phyloP scores from a whole-genome alignment of 2,329 filamentous ascomycete genomes.

The Sporothrix curviconia region DNA sequence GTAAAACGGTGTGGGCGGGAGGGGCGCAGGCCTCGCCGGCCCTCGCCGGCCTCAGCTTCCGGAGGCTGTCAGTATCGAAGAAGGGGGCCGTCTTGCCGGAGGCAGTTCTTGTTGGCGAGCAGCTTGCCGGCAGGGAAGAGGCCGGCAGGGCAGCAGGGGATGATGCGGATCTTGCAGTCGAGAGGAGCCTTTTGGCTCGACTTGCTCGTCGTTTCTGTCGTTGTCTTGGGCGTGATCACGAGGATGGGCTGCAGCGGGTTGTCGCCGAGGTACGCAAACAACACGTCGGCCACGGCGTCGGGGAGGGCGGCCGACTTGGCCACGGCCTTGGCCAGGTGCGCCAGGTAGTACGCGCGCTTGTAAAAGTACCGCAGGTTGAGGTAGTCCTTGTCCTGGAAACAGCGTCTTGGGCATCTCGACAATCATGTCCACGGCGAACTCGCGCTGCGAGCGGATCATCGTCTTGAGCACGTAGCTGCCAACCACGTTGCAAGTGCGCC shows the following conservation, averaged over 20 bases:
- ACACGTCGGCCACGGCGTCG: conserved; percentile 48
- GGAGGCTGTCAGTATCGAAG: conserved; percentile 26
- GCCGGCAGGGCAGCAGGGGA: conserved; percentile 63
- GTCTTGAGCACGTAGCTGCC: conserved; percentile 79
- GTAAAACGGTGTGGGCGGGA: conserved; percentile 69
- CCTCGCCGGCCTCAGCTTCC: conserved; percentile 33
- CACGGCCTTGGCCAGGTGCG: conserved; percentile 68
- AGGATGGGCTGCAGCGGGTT: conserved; percentile 71
- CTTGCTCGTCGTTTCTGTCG: conserved; percentile 18
- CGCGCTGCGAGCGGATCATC: conserved; percentile 56
- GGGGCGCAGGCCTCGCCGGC: conserved; percentile 34
- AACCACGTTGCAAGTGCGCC: conserved; percentile 72
- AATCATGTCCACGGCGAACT: conserved; percentile 68
- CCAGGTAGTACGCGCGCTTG: conserved; percentile 85
- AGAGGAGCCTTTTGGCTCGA: not conserved
- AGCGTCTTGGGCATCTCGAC: conserved; percentile 74
- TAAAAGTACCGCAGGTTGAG: conserved; percentile 90
- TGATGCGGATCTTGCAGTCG: conserved; percentile 57
- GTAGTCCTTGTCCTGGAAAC: conserved; percentile 93
- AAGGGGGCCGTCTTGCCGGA: conserved; percentile 49
- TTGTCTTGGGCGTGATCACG: conserved; percentile 24
- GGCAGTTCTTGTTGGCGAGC: conserved; percentile 60
- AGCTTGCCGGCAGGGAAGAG: conserved; percentile 69
- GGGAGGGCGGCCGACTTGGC: conserved; percentile 46
- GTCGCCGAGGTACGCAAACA: conserved; percentile 62